Evolutionary conservation across 2,329 filamentous ascomycete species (phyloP).

Genomic region (Cercospora sojina): DNA sequence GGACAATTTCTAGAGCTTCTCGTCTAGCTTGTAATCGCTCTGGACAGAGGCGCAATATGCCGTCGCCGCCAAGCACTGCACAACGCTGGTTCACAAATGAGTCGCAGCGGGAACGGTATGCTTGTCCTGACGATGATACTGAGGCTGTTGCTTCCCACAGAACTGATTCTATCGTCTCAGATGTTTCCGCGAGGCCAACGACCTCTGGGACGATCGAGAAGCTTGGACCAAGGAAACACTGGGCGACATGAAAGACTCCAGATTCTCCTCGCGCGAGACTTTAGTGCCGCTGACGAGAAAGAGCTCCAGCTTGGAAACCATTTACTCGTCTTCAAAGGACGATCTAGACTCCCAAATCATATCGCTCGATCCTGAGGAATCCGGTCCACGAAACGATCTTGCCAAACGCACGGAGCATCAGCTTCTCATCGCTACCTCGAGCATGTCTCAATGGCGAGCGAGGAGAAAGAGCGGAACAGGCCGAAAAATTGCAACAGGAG

Average conservation of each 20-base stretch:
- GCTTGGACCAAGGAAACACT: neutral
- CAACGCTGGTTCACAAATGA: neutral
- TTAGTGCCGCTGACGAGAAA: neutral
- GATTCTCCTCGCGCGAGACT: neutral
- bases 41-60: neutral
- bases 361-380: neutral
- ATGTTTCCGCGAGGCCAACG: neutral
- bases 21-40: neutral
- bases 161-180: neutral
- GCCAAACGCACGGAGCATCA: neutral
- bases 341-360: neutral
- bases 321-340: neutral
- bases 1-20: neutral
- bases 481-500: constrained; percentile 3
- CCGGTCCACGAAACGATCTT: neutral
- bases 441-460: neutral
- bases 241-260: neutral
- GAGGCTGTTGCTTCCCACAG: neutral
- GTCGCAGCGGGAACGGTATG: neutral
- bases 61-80: neutral
- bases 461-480: neutral
- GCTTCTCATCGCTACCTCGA: neutral
- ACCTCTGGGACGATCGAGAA: neutral
- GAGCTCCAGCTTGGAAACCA: neutral
- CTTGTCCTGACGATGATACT: neutral